Evolutionary conservation across 2,329 filamentous ascomycete species (phyloP).

Genomic region (Alternaria sp.): DNA sequence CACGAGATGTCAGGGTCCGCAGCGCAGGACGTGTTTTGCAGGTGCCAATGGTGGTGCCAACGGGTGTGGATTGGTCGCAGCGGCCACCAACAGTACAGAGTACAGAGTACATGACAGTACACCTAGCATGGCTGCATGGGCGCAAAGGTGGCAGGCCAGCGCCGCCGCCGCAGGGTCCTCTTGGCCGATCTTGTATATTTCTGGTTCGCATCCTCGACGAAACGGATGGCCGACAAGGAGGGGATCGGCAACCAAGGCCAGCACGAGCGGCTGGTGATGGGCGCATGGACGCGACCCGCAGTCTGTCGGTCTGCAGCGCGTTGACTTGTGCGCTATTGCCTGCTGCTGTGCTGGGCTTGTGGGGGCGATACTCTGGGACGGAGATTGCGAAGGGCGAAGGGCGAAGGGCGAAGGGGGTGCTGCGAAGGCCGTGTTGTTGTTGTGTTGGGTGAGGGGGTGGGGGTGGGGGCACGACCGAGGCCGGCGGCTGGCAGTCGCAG

Average conservation of each 20-base stretch:
- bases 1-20: not conserved
- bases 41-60: slow-evolving; percentile 1
- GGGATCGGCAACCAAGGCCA: slow-evolving; percentile 35
- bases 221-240: slow-evolving; percentile 20
- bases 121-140: not conserved
- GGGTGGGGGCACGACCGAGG: not conserved
- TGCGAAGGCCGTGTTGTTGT: not conserved
- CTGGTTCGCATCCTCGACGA: slow-evolving; percentile 26
- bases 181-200: slow-evolving; percentile 37
- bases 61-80: slow-evolving; percentile 13
- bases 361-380: not conserved
- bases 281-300: slow-evolving; percentile 28
- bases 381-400: not conserved
- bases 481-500: not conserved
- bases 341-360: slow-evolving; percentile 4
- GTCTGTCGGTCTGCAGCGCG: slow-evolving; percentile 7
- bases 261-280: slow-evolving; percentile 24
- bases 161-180: slow-evolving; percentile 37
- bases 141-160: slow-evolving; percentile 23
- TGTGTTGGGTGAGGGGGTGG: not conserved
- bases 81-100: slow-evolving; percentile 9
- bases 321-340: slow-evolving; percentile 9
- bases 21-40: not conserved
- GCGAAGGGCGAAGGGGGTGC: too few species aligned
- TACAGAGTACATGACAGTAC: too few species aligned